Percentiles rank a stretch among this genome's conserved stretches.
Conservation (phyloP, 2,329 filamentous ascomycete species). For the Amauroascus niger region DNA sequence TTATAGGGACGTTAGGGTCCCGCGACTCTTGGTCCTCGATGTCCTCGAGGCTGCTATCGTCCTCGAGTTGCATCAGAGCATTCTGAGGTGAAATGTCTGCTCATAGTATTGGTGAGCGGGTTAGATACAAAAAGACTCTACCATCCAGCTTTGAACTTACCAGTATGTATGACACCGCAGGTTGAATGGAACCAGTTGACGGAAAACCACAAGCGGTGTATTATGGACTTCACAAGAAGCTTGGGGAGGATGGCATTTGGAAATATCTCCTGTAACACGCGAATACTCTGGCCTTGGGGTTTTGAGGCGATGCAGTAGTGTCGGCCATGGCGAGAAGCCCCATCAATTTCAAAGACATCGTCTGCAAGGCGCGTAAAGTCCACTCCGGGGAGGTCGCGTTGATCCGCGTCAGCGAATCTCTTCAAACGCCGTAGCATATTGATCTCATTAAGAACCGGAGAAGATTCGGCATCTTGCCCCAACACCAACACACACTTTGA, state of each 20-base stretch:
- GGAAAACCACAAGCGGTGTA: constrained; percentile 18
- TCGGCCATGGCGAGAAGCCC: constrained; percentile 13
- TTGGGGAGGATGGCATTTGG: constrained; percentile 19
- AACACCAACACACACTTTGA: constrained; percentile 22
- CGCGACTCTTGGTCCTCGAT: constrained; percentile 14
- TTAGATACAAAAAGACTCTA: not conserved
- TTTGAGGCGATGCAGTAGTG: constrained; percentile 23
- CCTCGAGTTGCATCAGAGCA: constrained; percentile 11
- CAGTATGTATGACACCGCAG: constrained; percentile 19
- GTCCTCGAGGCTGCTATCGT: constrained; percentile 12
- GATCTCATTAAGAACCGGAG: constrained; percentile 20
- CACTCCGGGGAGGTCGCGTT: constrained; percentile 16
- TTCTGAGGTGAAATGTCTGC: constrained; percentile 17
- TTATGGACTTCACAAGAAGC: constrained; percentile 17
- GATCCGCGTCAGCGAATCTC: constrained; percentile 12
- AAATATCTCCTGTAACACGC: constrained; percentile 19
- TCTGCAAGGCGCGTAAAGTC: constrained; percentile 21
- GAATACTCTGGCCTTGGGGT: constrained; percentile 22
- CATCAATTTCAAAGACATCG: constrained; percentile 21
- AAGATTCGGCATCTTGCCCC: constrained; percentile 13
- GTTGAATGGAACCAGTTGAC: constrained; percentile 18
- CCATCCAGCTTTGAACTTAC: constrained; percentile 12
- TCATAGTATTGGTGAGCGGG: constrained; percentile 4
- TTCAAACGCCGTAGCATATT: constrained; percentile 19
- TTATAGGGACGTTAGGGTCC: constrained; percentile 13